These are phyloP conservation scores for Batrachochytrium dendrobatidis DNA, from an alignment of 371 early-diverging fungal species.

Conservation along the genomic window DNA sequence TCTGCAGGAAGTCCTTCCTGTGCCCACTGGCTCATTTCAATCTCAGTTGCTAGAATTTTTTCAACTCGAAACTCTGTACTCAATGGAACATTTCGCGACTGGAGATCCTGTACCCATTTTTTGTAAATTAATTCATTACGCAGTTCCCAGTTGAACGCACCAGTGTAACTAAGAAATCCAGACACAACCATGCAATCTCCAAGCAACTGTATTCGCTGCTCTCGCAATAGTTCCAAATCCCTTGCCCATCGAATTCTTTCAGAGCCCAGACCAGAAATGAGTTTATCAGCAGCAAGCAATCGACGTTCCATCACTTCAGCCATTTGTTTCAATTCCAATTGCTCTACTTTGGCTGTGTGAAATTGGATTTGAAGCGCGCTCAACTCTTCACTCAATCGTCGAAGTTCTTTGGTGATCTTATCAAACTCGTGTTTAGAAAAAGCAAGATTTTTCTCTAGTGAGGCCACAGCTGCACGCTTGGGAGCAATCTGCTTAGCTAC, in stretches of 20 bases:
- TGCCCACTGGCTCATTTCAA: conserved; percentile 51
- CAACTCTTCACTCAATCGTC: conserved; percentile 42
- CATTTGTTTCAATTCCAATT: conserved; percentile 53
- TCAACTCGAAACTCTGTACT: conserved; percentile 42
- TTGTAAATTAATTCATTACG: conserved; percentile 47
- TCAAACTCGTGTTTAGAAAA: conserved; percentile 51
- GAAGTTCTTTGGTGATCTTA: conserved; percentile 47
- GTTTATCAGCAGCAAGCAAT: conserved; percentile 51
- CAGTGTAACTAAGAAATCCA: conserved; percentile 52
- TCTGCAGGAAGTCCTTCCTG: conserved; percentile 54
- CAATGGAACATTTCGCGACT: conserved; percentile 32
- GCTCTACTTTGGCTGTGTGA: conserved; percentile 51
- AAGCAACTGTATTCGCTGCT: conserved; percentile 42
- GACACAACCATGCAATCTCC: conserved; percentile 53
- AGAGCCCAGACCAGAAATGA: conserved; percentile 52
- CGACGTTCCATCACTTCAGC: conserved; percentile 56
- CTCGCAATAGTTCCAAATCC: conserved; percentile 42
- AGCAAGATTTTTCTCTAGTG: conserved; percentile 46
- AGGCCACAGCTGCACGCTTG: conserved; percentile 52
- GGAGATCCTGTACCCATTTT: conserved; percentile 43
- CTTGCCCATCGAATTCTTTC: conserved; percentile 51
- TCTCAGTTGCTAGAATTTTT: conserved; percentile 46
- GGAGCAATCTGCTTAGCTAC: conserved; percentile 54
- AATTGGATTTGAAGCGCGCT: conserved; percentile 42
- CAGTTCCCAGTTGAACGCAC: conserved; percentile 58